Conservation (phyloP, 441 rosid genomes). For the Gossypium trilobum region DNA sequence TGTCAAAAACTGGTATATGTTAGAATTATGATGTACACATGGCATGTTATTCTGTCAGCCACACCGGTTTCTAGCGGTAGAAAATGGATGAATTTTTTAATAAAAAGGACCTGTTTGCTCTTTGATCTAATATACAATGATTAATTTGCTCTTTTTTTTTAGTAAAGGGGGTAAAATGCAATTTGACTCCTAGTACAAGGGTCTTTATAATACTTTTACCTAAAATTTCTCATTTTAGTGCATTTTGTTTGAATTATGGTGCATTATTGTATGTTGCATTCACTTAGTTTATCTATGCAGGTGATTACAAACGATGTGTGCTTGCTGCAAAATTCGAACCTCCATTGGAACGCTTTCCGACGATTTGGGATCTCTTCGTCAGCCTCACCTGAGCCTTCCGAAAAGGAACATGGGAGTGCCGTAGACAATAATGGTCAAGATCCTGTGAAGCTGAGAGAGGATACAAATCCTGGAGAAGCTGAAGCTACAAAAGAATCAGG, state of each 20-base stretch:
- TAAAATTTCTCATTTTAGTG: neutral
- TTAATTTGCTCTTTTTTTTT: too few species aligned
- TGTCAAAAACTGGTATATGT: too few species aligned
- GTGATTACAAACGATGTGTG: conserved; percentile 33
- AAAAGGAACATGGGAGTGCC: conserved; percentile 32
- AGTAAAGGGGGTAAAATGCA: too few species aligned
- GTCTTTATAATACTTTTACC: too few species aligned
- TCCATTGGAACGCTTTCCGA: conserved; percentile 33
- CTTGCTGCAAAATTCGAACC: conserved; percentile 30
- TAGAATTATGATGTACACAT: too few species aligned
- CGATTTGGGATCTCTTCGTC: conserved; percentile 65
- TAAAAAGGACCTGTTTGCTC: too few species aligned
- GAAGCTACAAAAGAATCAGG: conserved; percentile 32
- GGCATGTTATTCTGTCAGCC: too few species aligned
- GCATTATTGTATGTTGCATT: neutral
- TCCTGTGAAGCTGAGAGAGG: conserved; percentile 23
- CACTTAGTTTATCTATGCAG: conserved; percentile 21
- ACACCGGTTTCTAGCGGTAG: too few species aligned
- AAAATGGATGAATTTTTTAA: too few species aligned
- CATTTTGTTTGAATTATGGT: neutral
- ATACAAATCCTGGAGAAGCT: conserved; percentile 20
- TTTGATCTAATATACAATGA: too few species aligned
- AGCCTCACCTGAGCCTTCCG: conserved; percentile 52
- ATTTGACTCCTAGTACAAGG: too few species aligned
- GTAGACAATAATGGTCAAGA: conserved; percentile 17